These are phyloP conservation scores for Inosperma sp. DNA, from an alignment of 768 basidiomycete species.

Conservation along the genomic window DNA sequence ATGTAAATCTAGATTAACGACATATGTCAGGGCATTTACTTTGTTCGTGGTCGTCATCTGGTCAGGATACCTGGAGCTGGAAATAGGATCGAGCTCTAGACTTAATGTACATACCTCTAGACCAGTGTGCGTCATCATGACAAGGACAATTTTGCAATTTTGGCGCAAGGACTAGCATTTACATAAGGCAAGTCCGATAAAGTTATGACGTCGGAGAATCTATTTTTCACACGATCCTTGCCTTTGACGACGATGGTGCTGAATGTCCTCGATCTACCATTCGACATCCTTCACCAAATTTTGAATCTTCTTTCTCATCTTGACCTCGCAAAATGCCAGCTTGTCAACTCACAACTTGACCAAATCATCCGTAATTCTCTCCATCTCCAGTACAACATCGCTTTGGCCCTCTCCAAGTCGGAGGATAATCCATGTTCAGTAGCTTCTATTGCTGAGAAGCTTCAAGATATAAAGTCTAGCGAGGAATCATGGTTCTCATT, in stretches of 20 bases:
- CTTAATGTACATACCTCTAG: no score
- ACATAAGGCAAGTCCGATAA: no score
- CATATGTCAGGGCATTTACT: no score
- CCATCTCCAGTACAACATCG: constrained; percentile 31
- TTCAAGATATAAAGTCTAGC: constrained; percentile 21
- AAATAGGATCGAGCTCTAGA: no score
- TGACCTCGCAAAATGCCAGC: constrained; percentile 24
- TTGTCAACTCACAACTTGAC: constrained; percentile 21
- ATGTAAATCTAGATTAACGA: no score
- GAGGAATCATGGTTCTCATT: constrained; percentile 32
- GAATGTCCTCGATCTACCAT: constrained; percentile 25
- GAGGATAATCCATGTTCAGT: constrained; percentile 28
- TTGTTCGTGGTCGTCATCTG: no score
- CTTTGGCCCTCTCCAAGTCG: constrained; percentile 22
- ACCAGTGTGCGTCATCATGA: no score
- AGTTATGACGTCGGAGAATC: no score
- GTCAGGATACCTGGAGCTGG: no score
- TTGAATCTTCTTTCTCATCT: constrained; percentile 23
- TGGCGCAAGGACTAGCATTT: no score
- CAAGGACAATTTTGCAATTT: no score
- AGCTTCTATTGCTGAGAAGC: constrained; percentile 24
- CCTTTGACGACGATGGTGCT: neutral
- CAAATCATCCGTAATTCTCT: constrained; percentile 25
- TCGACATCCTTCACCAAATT: constrained; percentile 30
- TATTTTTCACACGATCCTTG: no score